Conservation (phyloP, 31 red algal species). For the Pterothamnion heteromorphum region DNA sequence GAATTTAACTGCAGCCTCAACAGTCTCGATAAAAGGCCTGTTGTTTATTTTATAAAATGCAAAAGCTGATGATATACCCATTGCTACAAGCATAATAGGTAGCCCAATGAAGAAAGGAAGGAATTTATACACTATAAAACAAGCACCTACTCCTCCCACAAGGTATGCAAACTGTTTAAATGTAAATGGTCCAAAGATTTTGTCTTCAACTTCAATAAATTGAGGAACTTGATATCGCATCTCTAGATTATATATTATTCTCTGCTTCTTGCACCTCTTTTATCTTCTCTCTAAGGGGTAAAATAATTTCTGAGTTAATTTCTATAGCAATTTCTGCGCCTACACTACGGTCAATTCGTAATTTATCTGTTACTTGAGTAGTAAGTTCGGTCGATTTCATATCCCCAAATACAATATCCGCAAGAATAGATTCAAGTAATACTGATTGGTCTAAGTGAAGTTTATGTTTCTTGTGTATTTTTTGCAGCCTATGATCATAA, state of each 20-base stretch:
- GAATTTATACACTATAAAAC: not conserved
- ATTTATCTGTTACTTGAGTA: no score
- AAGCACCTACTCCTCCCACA: not conserved
- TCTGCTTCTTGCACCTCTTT: no score
- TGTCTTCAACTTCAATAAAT: conserved; percentile 24
- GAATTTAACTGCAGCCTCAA: not conserved
- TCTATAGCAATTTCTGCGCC: no score
- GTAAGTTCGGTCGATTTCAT: no score
- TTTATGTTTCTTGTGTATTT: no score
- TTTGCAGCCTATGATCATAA: no score
- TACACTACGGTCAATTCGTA: no score
- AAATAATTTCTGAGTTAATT: no score
- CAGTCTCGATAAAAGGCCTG: not conserved
- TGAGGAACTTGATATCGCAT: conserved; percentile 11
- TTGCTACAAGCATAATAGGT: not conserved
- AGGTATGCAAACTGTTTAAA: not conserved
- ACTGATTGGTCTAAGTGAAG: no score
- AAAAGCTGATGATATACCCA: not conserved
- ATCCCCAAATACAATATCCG: no score
- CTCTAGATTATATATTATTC: not conserved
- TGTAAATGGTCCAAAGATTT: not conserved
- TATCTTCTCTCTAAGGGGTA: no score
- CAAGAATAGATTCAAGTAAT: no score
- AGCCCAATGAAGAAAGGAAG: not conserved
- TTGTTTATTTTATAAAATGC: conserved; percentile 1